phyloP scores from a whole-genome alignment of 2,329 filamentous ascomycete species.

The Chrysoporthe deuterocubensis region DNA sequence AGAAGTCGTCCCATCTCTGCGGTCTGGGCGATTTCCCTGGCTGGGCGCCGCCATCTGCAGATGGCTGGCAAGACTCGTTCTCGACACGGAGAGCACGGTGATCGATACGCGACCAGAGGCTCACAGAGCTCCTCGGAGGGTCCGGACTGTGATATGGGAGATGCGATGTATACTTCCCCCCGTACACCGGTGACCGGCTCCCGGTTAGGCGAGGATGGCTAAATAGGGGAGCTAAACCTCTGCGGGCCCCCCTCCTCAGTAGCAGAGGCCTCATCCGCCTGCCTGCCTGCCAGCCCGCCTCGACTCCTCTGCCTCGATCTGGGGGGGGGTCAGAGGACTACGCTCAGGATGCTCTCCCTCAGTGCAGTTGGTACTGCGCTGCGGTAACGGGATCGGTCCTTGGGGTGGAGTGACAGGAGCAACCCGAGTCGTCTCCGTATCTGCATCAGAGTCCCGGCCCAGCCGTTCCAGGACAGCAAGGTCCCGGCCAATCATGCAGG shows the following conservation, averaged over 20 bases:
- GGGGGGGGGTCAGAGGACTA: too few relatives aligned
- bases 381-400: neutral
- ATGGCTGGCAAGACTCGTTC: neutral
- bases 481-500: conserved; percentile 25
- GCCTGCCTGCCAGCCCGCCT: neutral
- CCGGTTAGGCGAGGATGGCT: neutral
- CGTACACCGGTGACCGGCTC: neutral
- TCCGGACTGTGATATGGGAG: neutral
- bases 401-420: conserved; percentile 8
- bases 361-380: neutral
- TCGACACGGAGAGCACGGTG: neutral
- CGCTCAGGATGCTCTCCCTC: neutral
- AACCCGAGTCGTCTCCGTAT: neutral
- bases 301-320: too few relatives aligned
- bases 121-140: neutral
- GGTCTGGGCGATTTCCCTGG: neutral
- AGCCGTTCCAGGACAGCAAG: conserved; percentile 23
- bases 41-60: neutral
- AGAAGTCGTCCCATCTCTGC: too few relatives aligned
- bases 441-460: neutral
- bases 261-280: neutral
- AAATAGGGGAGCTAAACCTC: neutral
- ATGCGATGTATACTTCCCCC: neutral
- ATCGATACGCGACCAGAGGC: neutral
- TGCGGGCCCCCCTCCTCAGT: neutral